phyloP scores from a whole-genome alignment of 2,329 filamentous ascomycete genomes.

The Trichoderma harzianum region DNA sequence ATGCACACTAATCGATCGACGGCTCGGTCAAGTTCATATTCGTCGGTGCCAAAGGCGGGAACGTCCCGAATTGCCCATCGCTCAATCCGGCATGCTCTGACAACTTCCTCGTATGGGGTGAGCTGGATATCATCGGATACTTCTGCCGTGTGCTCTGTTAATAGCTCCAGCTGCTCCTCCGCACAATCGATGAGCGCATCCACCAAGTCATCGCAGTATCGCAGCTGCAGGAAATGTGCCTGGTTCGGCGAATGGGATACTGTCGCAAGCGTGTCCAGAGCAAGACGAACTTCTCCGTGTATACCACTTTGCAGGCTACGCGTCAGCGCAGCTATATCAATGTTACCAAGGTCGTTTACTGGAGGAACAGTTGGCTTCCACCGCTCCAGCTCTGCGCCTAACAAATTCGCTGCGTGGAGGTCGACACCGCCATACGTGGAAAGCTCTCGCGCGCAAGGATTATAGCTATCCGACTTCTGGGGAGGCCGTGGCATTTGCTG shows the following conservation, averaged over 20 bases:
- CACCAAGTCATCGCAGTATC: conserved; percentile 80
- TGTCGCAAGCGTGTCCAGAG: conserved; percentile 76
- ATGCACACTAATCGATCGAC: conserved; percentile 87
- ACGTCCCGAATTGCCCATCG: conserved; percentile 68
- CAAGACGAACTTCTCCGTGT: conserved; percentile 82
- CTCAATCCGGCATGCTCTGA: conserved; percentile 74
- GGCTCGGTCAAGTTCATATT: conserved; percentile 80
- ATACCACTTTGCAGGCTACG: conserved; percentile 89
- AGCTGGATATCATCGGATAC: conserved; percentile 84
- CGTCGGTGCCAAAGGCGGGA: conserved; percentile 68
- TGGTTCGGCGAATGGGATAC: conserved; percentile 61
- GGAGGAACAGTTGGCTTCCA: conserved; percentile 72
- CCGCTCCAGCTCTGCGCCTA: conserved; percentile 64
- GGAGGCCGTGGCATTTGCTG: conserved; percentile 38
- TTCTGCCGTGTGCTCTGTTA: conserved; percentile 81
- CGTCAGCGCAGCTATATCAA: conserved; percentile 86
- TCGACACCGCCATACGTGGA: conserved; percentile 70
- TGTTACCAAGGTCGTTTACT: conserved; percentile 74
- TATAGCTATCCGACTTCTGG: conserved; percentile 51
- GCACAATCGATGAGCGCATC: conserved; percentile 88
- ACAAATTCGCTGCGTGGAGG: conserved; percentile 58
- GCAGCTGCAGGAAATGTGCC: conserved; percentile 63
- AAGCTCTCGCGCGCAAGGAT: conserved; percentile 52
- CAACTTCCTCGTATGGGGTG: conserved; percentile 80
- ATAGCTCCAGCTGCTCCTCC: conserved; percentile 77